Percentiles rank a stretch among this genome's conserved stretches.
These are phyloP conservation scores for Pleurotus tuber-regium DNA, from an alignment of 768 basidiomycete genomes.

Conservation along the genomic window DNA sequence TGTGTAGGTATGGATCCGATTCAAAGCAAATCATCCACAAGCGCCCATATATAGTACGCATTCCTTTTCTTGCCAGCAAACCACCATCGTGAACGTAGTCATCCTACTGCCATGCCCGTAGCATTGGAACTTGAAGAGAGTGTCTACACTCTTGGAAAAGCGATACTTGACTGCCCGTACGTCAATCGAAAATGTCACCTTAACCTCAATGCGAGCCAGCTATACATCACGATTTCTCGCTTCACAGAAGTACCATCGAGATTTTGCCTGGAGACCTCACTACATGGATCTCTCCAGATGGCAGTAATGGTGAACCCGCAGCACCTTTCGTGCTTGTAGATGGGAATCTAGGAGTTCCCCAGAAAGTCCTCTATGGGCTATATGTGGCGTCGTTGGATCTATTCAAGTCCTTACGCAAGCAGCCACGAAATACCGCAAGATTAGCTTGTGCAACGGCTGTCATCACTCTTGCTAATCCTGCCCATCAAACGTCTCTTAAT, in stretches of 20 bases:
- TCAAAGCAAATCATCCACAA: too few relatives aligned
- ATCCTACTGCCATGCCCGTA: too few relatives aligned
- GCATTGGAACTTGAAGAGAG: too few relatives aligned
- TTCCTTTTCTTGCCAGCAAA: too few relatives aligned
- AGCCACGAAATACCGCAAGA: conserved; percentile 15
- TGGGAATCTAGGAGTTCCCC: conserved; percentile 63
- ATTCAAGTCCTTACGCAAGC: conserved; percentile 28
- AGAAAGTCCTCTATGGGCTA: conserved; percentile 49
- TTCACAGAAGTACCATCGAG: conserved; percentile 48
- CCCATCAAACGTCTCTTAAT: conserved; percentile 68
- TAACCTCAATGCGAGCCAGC: too few relatives aligned
- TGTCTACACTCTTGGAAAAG: background rate
- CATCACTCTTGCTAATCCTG: conserved; percentile 65
- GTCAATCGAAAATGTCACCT: background rate
- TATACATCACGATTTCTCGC: too few relatives aligned
- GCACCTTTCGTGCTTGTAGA: conserved; percentile 53
- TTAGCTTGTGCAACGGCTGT: conserved; percentile 38
- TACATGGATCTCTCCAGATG: conserved; percentile 36
- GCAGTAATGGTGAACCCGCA: conserved; percentile 20
- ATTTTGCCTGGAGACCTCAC: conserved; percentile 57
- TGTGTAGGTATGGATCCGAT: too few relatives aligned
- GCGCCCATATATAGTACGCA: too few relatives aligned
- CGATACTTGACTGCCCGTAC: background rate
- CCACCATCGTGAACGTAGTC: too few relatives aligned
- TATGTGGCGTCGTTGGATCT: conserved; percentile 44